Evolutionary conservation across 805 yeast genomes (phyloP), one percentile per base, ranked within the genome.

Genomic region (Myxozyma sirexii): DNA sequence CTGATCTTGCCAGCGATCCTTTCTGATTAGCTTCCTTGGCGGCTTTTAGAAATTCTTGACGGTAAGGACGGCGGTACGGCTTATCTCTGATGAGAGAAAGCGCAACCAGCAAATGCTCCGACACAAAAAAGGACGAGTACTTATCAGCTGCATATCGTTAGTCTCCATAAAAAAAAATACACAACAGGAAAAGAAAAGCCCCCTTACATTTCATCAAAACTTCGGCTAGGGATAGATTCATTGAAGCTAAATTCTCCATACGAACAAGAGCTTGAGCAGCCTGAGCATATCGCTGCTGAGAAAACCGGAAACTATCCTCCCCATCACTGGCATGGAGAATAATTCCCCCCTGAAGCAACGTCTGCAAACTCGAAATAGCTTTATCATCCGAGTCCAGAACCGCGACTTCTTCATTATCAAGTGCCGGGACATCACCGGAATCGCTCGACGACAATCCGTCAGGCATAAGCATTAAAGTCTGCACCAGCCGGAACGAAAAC

Each of bases 301-400:
- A 38, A 37, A 64, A 64, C 31, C 29, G n/a, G 19, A 60, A 64
- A 13, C 38, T 33, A 24, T 57, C 63, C 1, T 19, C 50, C 19
- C 44, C 7, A 2, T 37, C 52, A 17, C 43, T 55, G 6, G 54
- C 31, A 7, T 21, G 49, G 6, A 45, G 21, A 21, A 64, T 57
- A 7, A 56, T 24, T 15, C 64, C 62, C 15, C 60, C 56, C 43
- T 54, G 59, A 13, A 64, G 37, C 21, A 59, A 27, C 2, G 64
- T 61, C 49, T 59, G 66, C 35, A 63, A 33, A 35, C 66, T 57
- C 17, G 65, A 61, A 24, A 63, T 31, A 17, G 66, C 61, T 46
- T 62, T 57, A 38, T 61, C 63, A 27, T 56, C 62, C 1, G 65
- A 35, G 13, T 63, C 66, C 7, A 53, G 17, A 15, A 63, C 46